These are phyloP conservation scores for Tetrahymena elliotti DNA, from an alignment of 73 alveolate species.

Conservation along the genomic window DNA sequence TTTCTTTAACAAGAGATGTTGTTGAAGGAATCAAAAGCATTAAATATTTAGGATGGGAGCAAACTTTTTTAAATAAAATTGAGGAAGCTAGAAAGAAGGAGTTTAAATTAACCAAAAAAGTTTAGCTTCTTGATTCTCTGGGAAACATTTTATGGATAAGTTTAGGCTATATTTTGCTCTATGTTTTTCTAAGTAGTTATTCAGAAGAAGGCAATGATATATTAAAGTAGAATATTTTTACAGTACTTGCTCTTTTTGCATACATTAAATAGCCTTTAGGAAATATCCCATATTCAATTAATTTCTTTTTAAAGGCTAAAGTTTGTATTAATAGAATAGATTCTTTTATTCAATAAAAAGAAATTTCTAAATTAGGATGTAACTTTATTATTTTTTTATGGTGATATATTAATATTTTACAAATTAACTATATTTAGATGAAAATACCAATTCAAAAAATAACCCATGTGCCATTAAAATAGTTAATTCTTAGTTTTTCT, in stretches of 20 bases:
- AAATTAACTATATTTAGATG: neutral
- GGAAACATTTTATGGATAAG: conserved; percentile 29
- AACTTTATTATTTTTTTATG: neutral
- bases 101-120: neutral
- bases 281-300: conserved; percentile 20
- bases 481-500: neutral
- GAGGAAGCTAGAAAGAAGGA: conserved; percentile 9
- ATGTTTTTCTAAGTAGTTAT: neutral
- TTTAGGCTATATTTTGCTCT: conserved; percentile 15
- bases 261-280: conserved; percentile 10
- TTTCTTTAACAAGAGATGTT: conserved; percentile 2
- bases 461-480: neutral
- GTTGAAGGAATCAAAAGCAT: conserved; percentile 33
- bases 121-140: conserved; percentile 8
- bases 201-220: conserved; percentile 4
- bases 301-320: neutral
- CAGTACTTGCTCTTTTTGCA: conserved; percentile 13
- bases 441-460: neutral
- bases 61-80: conserved; percentile 14
- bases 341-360: neutral
- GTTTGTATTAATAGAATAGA: conserved; percentile 10
- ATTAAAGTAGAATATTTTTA: conserved; percentile 6
- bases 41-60: conserved; percentile 28
- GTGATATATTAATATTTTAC: neutral
- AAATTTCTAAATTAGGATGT: neutral